These are phyloP conservation scores for Coniella vitis DNA, from an alignment of 2,329 filamentous ascomycete species.

Conservation along the genomic window DNA sequence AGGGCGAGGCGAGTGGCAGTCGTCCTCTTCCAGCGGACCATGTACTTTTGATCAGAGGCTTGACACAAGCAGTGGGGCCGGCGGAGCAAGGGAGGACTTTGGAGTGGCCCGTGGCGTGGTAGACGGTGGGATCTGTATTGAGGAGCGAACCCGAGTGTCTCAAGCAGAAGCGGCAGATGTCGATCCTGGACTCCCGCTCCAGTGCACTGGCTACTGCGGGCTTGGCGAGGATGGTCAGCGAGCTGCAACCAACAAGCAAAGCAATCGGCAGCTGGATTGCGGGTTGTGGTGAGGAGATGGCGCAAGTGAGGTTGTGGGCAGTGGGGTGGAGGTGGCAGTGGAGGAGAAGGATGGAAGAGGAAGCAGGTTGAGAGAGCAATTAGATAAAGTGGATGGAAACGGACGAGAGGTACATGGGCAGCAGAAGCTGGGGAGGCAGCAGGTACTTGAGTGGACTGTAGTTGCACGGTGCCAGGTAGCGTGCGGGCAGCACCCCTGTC, in stretches of 20 bases:
- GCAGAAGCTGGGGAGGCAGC: slow-evolving; percentile 3
- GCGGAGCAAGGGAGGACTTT: slow-evolving; percentile 14
- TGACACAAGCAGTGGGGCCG: slow-evolving; percentile 11
- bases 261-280: background rate
- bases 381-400: slow-evolving; percentile 6
- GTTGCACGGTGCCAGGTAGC: background rate
- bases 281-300: background rate
- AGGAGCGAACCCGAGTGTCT: slow-evolving; percentile 12
- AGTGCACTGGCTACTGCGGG: background rate
- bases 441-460: slow-evolving; percentile 10
- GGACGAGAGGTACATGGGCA: slow-evolving; percentile 15
- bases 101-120: slow-evolving; percentile 13
- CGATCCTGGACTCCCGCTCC: background rate
- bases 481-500: background rate
- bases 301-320: background rate
- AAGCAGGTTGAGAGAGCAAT: slow-evolving; percentile 3
- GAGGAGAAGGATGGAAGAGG: slow-evolving; percentile 8
- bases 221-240: background rate
- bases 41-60: slow-evolving; percentile 13
- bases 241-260: background rate
- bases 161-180: slow-evolving; percentile 12
- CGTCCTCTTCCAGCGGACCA: slow-evolving; percentile 6
- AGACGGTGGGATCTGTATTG: slow-evolving; percentile 9
- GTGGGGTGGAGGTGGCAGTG: slow-evolving; percentile 14
- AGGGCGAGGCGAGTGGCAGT: slow-evolving; percentile 9